A percentile compares a stretch with the other conserved stretches of the same genome.
These are phyloP conservation scores for Thielaviopsis punctulata DNA, from an alignment of 2,329 filamentous ascomycete species.

Conservation along the genomic window DNA sequence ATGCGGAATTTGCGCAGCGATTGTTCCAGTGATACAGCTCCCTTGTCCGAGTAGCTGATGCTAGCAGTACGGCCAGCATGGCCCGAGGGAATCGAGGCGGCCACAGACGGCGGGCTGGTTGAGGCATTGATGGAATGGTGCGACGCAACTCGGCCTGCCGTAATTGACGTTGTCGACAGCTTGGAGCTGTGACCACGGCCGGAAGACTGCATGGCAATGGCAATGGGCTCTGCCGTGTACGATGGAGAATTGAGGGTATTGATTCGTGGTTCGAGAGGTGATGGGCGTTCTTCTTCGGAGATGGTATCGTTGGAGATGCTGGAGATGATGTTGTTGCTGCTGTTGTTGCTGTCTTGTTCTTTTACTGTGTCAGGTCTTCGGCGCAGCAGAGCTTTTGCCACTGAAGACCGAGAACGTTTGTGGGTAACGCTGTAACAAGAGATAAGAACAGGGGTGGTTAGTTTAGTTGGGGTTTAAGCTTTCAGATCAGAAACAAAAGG, in stretches of 20 bases:
- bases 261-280: slow-evolving; percentile 4
- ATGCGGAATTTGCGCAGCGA: slow-evolving; percentile 88
- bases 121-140: slow-evolving; percentile 17
- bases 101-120: slow-evolving; percentile 19
- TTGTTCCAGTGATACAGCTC: slow-evolving; percentile 54
- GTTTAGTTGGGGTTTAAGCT: neutral
- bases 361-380: slow-evolving; percentile 4
- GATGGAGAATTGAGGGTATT: slow-evolving; percentile 5
- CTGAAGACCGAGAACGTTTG: slow-evolving; percentile 10
- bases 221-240: neutral
- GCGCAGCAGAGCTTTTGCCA: slow-evolving; percentile 9
- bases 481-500: neutral
- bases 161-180: slow-evolving; percentile 27
- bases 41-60: slow-evolving; percentile 22
- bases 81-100: slow-evolving; percentile 13
- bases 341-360: too few relatives aligned
- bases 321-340: too few relatives aligned
- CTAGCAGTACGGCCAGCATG: slow-evolving; percentile 13
- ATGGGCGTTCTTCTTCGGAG: slow-evolving; percentile 4
- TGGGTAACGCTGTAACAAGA: slow-evolving; percentile 1
- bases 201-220: slow-evolving; percentile 8
- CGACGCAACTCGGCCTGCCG: slow-evolving; percentile 26
- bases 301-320: neutral
- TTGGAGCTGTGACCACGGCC: slow-evolving; percentile 28
- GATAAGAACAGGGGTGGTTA: slow-evolving; percentile 3